Conservation (phyloP, 2,329 filamentous ascomycete genomes). For the Aschersonia sp. region DNA sequence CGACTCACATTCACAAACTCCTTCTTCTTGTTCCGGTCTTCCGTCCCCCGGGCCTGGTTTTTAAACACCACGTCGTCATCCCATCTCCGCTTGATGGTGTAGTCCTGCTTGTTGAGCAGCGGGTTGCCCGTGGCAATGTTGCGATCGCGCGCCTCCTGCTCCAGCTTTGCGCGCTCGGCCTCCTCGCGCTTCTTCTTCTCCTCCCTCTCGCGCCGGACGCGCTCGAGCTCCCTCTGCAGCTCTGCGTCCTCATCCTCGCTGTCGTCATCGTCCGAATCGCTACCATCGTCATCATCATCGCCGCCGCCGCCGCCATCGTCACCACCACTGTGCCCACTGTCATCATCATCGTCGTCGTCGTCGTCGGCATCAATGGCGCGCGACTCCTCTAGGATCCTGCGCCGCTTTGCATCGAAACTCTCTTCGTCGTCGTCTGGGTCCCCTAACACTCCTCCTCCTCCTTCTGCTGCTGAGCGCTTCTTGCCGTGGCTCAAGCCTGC, state of each 20-base stretch:
- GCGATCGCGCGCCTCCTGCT: conserved; percentile 69
- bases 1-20: conserved; percentile 83
- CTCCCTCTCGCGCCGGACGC: conserved; percentile 67
- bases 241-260: conserved; percentile 54
- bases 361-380: conserved; percentile 72
- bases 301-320: conserved; percentile 24
- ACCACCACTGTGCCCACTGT: conserved; percentile 25
- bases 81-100: conserved; percentile 85
- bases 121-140: conserved; percentile 91
- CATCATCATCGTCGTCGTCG: conserved; percentile 45
- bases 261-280: conserved; percentile 40
- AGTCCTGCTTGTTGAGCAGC: conserved; percentile 75
- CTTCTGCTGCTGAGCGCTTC: too few relatives aligned
- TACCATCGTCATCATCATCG: conserved; percentile 27
- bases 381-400: conserved; percentile 76
- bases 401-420: conserved; percentile 70
- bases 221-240: conserved; percentile 82
- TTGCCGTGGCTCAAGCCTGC: too few relatives aligned
- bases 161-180: conserved; percentile 61
- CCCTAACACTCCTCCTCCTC: too few relatives aligned
- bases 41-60: conserved; percentile 90
- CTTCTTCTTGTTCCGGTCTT: conserved; percentile 76
- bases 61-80: conserved; percentile 99
- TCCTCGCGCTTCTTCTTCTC: conserved; percentile 39
- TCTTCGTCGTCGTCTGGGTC: conserved; percentile 17